Percentiles rank a stretch among this genome's conserved stretches.
Conservation (phyloP, 139 green algal species). For the Monoraphidium neglectum region DNA sequence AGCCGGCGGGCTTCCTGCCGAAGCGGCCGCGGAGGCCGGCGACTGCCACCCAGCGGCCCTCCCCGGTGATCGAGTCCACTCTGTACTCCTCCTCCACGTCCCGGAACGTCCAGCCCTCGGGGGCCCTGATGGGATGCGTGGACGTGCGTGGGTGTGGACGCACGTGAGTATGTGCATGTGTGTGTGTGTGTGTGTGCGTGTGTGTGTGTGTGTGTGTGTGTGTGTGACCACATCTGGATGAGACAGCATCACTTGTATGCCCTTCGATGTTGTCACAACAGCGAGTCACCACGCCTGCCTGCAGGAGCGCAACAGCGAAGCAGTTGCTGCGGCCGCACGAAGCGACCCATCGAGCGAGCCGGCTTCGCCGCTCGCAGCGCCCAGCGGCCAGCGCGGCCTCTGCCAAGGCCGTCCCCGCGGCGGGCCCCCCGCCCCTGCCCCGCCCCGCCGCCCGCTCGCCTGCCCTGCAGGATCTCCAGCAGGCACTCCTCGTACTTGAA, state of each 20-base stretch:
- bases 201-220: slow-evolving; percentile 1
- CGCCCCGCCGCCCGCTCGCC: neutral
- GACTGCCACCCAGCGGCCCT: neutral
- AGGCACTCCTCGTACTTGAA: slow-evolving; percentile 33
- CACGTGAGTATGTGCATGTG: neutral
- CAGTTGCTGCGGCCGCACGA: too few species aligned
- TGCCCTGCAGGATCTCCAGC: slow-evolving; percentile 22
- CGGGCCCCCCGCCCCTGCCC: neutral
- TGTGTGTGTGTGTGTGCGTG: slow-evolving; percentile 14
- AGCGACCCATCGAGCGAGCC: too few species aligned
- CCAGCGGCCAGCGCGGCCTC: neutral
- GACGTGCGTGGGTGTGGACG: neutral
- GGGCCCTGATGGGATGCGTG: slow-evolving; percentile 44
- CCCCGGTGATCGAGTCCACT: slow-evolving; percentile 45
- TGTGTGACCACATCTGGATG: neutral
- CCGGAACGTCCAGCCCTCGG: slow-evolving; percentile 64
- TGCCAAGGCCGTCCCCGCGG: neutral
- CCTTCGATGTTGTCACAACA: neutral
- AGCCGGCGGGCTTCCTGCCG: too few species aligned
- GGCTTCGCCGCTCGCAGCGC: neutral
- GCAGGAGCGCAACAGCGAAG: too few species aligned
- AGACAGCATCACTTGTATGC: neutral
- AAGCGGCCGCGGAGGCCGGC: too few species aligned
- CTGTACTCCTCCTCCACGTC: slow-evolving; percentile 86
- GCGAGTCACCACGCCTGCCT: neutral